Conservation (phyloP, 2,329 filamentous ascomycete genomes). For the Dactylellina sp. region DNA sequence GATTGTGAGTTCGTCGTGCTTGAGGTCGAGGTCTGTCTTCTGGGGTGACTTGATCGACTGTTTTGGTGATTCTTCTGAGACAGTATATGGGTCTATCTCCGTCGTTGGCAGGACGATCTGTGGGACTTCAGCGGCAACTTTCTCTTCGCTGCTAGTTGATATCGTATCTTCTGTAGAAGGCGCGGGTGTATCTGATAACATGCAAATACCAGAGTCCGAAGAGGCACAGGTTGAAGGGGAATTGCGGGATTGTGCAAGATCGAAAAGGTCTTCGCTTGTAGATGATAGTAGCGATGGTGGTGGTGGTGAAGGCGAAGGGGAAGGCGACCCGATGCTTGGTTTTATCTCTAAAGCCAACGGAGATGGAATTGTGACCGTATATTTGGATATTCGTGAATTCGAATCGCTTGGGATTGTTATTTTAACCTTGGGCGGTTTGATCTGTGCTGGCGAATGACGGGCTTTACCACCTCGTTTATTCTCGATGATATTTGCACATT, state of each 20-base stretch:
- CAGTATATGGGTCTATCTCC: background rate
- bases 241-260: conserved; percentile 3
- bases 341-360: conserved; percentile 4
- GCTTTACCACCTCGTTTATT: conserved; percentile 18
- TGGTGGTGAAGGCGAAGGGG: too few species aligned
- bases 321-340: background rate
- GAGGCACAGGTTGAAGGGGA: conserved; percentile 19
- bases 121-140: too few species aligned
- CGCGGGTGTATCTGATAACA: conserved; percentile 11
- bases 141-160: background rate
- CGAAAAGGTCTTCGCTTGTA: background rate
- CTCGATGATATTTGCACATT: conserved; percentile 36
- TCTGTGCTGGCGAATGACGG: background rate
- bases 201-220: conserved; percentile 29
- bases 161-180: background rate
- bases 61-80: background rate
- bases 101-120: background rate
- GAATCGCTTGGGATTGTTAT: background rate
- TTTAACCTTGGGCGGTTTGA: background rate
- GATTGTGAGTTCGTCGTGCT: conserved; percentile 44
- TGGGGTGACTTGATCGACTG: background rate
- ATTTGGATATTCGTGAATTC: background rate
- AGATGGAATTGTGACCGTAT: conserved; percentile 3
- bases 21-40: conserved; percentile 15
- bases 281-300: too few species aligned